These are phyloP conservation scores for Verbascum thapsus DNA, from an alignment of 257 asterid genomes.

Conservation along the genomic window DNA sequence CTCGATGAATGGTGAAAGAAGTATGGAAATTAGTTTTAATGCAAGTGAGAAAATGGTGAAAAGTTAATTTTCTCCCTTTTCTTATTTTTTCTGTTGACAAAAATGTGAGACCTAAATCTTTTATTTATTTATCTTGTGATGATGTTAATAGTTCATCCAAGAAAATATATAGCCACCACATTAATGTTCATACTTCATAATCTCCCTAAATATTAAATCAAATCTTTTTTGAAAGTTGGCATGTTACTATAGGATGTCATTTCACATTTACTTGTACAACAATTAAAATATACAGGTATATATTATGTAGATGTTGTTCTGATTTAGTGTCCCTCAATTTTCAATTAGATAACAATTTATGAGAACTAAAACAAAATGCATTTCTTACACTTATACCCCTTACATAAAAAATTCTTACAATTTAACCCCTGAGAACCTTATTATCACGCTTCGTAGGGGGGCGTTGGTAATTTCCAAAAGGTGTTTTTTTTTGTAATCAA, in stretches of 20 bases:
- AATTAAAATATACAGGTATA: background rate
- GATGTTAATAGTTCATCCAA: constrained; percentile 35
- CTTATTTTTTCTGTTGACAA: background rate
- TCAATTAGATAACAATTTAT: too few species aligned
- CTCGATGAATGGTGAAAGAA: too few species aligned
- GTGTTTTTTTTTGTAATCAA: too few species aligned
- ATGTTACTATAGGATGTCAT: background rate
- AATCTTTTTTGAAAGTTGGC: background rate
- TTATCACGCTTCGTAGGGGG: too few species aligned
- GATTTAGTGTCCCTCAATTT: too few species aligned
- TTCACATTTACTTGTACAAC: background rate
- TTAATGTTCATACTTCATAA: constrained; percentile 8
- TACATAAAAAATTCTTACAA: too few species aligned
- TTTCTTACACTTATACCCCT: too few species aligned
- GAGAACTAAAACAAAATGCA: background rate
- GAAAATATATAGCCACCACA: background rate
- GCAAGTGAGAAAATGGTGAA: constrained; percentile 1
- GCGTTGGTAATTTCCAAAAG: too few species aligned
- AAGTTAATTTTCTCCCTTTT: constrained; percentile 5
- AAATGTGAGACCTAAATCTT: constrained; percentile 35
- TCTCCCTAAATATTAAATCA: background rate
- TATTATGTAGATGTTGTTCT: too few species aligned
- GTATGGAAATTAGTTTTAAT: too few species aligned
- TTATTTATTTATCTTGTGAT: background rate
- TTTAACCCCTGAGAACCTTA: too few species aligned